These are phyloP conservation scores for Clarireedia hainanense DNA, from an alignment of 2,329 filamentous ascomycete species.

Conservation along the genomic window DNA sequence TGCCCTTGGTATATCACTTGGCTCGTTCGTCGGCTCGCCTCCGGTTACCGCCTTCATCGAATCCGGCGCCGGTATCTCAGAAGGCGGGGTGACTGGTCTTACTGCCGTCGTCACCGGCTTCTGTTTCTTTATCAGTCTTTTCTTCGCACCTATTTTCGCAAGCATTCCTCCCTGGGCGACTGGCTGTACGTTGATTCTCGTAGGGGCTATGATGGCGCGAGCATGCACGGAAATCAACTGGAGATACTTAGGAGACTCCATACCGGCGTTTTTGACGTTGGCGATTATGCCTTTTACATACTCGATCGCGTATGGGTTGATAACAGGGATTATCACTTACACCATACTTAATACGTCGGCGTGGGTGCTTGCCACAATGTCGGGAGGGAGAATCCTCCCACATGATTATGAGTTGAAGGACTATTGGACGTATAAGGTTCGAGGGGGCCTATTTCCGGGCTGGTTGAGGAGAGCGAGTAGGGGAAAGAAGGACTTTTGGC, in stretches of 20 bases:
- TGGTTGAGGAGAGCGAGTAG: constrained; percentile 54
- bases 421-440: constrained; percentile 69
- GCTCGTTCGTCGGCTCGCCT: constrained; percentile 67
- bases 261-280: constrained; percentile 79
- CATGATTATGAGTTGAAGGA: constrained; percentile 71
- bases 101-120: constrained; percentile 71
- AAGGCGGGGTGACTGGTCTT: constrained; percentile 79
- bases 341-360: constrained; percentile 65
- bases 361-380: constrained; percentile 59
- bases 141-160: constrained; percentile 86
- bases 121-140: constrained; percentile 80
- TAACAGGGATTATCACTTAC: constrained; percentile 70
- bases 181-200: constrained; percentile 77
- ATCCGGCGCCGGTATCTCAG: constrained; percentile 82
- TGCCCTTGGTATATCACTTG: constrained; percentile 71
- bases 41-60: constrained; percentile 85
- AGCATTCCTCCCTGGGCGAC: constrained; percentile 87
- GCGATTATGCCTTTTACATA: constrained; percentile 86
- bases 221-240: constrained; percentile 81
- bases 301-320: constrained; percentile 79
- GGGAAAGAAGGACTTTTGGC: constrained; percentile 20
- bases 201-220: constrained; percentile 80
- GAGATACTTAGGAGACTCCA: constrained; percentile 74
- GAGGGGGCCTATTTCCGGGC: constrained; percentile 65
- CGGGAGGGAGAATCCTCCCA: constrained; percentile 63